These are phyloP conservation scores for Craterostigma plantagineum DNA, from an alignment of 257 asterid genomes.

Conservation along the genomic window DNA sequence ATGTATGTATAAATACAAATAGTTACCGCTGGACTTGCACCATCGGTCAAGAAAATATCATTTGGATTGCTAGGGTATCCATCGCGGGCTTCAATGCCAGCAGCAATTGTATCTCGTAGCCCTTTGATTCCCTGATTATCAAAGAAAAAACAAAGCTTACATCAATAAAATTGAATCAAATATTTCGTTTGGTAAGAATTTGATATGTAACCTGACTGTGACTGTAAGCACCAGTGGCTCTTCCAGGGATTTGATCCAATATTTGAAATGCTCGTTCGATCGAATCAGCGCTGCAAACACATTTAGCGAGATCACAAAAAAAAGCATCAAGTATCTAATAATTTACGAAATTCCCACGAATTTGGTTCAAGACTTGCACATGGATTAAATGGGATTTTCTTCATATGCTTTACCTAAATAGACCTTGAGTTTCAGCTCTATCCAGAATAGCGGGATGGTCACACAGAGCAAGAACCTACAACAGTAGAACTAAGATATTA, in stretches of 20 bases:
- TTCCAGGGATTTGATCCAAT: constrained; percentile 91
- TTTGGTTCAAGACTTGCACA: not conserved
- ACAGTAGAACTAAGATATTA: too few relatives aligned
- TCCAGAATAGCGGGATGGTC: constrained; percentile 89
- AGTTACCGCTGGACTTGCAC: constrained; percentile 96
- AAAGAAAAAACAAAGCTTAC: not conserved
- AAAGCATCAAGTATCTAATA: constrained; percentile 1
- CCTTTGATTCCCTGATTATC: constrained; percentile 78
- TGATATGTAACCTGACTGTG: constrained; percentile 67
- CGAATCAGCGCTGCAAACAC: constrained; percentile 62
- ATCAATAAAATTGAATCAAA: not conserved
- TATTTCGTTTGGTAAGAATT: not conserved
- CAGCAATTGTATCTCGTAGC: constrained; percentile 84
- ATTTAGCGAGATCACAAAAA: constrained; percentile 2
- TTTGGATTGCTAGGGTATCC: constrained; percentile 86
- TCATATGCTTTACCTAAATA: constrained; percentile 49
- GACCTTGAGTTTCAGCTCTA: constrained; percentile 69
- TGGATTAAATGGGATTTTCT: not conserved
- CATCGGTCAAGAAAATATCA: constrained; percentile 94
- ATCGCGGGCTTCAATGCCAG: constrained; percentile 96
- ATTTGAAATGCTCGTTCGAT: constrained; percentile 86
- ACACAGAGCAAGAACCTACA: constrained; percentile 87
- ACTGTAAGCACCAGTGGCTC: constrained; percentile 98
- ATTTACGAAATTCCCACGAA: not conserved
- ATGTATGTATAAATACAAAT: not conserved